Evolutionary conservation across 2,329 filamentous ascomycete species (phyloP).

Genomic region (Didymella pinodella): DNA sequence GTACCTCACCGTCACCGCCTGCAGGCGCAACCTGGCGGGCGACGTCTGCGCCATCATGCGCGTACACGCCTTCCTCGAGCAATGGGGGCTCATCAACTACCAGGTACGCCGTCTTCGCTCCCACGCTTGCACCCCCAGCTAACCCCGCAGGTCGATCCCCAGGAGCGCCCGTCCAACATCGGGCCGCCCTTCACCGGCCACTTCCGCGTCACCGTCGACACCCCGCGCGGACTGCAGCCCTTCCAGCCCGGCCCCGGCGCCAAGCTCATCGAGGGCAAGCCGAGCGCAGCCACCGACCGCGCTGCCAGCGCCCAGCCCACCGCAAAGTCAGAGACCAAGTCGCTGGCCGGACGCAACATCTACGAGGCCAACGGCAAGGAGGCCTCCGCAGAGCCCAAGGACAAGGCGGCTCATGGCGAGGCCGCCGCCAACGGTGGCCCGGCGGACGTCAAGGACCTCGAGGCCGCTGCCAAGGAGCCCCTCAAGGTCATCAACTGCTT

Average conservation of each 20-base stretch:
- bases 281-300: conserved; percentile 73
- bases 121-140: not conserved
- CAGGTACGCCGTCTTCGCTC: conserved; percentile 66
- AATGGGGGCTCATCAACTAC: conserved; percentile 99
- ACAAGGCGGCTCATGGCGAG: conserved; percentile 67
- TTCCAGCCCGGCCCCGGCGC: conserved; percentile 91
- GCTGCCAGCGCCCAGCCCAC: conserved; percentile 70
- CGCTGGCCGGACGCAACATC: conserved; percentile 93
- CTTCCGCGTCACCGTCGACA: conserved; percentile 95
- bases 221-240: conserved; percentile 89
- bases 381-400: conserved; percentile 72
- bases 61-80: conserved; percentile 95
- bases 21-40: conserved; percentile 90
- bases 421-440: conserved; percentile 70
- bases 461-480: conserved; percentile 66
- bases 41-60: conserved; percentile 99
- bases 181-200: conserved; percentile 97
- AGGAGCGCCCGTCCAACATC: conserved; percentile 92
- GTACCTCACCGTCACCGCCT: conserved; percentile 96
- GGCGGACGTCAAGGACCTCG: conserved; percentile 70
- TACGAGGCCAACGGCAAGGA: conserved; percentile 93
- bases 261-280: conserved; percentile 65
- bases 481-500: conserved; percentile 80
- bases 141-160: conserved; percentile 82
- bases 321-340: conserved; percentile 81